These are phyloP conservation scores for Curvularia spicifera DNA, from an alignment of 2,329 filamentous ascomycete genomes.

Conservation along the genomic window DNA sequence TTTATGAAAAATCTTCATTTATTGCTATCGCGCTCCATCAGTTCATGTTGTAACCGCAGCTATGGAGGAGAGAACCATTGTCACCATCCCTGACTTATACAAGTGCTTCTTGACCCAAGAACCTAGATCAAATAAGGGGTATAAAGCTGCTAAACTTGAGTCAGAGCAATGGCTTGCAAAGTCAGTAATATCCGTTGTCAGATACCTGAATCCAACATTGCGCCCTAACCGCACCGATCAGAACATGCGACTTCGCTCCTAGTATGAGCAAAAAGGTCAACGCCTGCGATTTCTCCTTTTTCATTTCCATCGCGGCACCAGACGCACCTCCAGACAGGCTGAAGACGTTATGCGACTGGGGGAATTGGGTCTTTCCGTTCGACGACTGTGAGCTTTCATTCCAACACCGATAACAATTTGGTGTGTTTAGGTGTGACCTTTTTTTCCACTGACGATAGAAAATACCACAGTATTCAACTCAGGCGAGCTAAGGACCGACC, in stretches of 20 bases:
- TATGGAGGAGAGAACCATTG: not conserved
- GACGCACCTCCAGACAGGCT: slow-evolving; percentile 1
- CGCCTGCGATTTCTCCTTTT: slow-evolving; percentile 2
- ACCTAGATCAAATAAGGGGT: not conserved
- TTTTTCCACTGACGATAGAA: not conserved
- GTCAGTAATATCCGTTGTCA: not conserved
- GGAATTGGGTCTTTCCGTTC: slow-evolving; percentile 3
- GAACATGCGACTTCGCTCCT: slow-evolving; percentile 3
- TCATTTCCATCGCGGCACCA: not conserved
- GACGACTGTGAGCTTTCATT: slow-evolving; percentile 2
- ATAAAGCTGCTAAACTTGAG: slow-evolving; percentile 1
- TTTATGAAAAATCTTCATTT: not conserved
- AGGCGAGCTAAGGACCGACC: slow-evolving; percentile 2
- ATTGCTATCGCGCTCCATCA: not conserved
- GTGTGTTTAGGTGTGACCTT: not conserved
- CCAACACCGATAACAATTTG: not conserved
- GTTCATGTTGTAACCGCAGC: not conserved
- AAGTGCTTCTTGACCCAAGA: slow-evolving; percentile 1
- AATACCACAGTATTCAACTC: slow-evolving; percentile 1
- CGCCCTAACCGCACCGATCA: not conserved
- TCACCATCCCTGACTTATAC: not conserved
- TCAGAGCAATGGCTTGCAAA: slow-evolving; percentile 2
- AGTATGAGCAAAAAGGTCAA: slow-evolving; percentile 3
- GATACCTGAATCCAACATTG: not conserved
- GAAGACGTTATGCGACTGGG: slow-evolving; percentile 3